Conservation (phyloP, 305 asterid species). For the Fraxinus dipetala region DNA sequence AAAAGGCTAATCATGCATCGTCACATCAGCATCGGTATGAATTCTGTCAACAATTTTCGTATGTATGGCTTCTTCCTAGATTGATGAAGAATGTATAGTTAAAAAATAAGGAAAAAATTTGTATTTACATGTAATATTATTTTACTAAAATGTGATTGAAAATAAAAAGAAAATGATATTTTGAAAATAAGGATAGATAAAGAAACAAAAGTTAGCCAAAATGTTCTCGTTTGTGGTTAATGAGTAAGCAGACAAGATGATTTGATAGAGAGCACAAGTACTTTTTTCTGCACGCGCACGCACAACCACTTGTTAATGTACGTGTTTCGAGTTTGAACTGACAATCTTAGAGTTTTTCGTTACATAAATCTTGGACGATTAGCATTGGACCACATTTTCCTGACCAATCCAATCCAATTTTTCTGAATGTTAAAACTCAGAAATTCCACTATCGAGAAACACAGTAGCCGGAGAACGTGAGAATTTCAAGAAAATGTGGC, state of each 20-base stretch:
- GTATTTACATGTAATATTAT: no score
- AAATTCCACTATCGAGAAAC: neutral
- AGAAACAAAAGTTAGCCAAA: neutral
- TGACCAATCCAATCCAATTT: neutral
- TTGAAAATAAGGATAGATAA: no score
- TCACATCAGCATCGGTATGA: neutral
- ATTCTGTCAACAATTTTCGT: neutral
- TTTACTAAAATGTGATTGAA: no score
- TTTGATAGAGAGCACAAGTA: neutral
- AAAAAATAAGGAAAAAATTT: no score
- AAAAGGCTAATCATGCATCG: neutral
- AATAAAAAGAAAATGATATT: no score
- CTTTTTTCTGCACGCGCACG: neutral
- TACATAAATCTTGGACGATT: neutral
- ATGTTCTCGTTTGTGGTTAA: neutral
- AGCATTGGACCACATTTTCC: neutral
- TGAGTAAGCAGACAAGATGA: neutral
- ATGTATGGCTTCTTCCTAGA: neutral
- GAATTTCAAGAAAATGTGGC: slow-evolving; percentile 41
- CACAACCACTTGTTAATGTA: neutral
- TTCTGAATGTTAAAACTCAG: neutral
- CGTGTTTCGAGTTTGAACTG: neutral
- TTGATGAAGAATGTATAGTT: no score
- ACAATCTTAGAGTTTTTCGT: neutral
- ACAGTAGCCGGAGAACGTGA: neutral